These are phyloP conservation scores for Sequoia sempervirens DNA, from an alignment of 75 land plant species.

Conservation along the genomic window DNA sequence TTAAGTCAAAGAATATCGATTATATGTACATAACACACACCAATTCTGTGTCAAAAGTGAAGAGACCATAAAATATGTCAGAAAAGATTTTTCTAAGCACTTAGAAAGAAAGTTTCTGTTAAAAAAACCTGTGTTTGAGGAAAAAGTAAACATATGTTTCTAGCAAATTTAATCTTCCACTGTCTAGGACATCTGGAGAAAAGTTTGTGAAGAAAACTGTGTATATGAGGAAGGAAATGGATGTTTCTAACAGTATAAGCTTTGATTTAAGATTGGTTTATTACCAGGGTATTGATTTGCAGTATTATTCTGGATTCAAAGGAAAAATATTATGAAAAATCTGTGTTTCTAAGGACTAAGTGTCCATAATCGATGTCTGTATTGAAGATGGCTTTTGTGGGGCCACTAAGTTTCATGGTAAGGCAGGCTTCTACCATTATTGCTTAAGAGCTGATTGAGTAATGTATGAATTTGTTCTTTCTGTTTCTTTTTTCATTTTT, in stretches of 20 bases:
- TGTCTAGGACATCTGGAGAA: not conserved
- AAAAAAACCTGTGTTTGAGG: too few species aligned
- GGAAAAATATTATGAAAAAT: too few species aligned
- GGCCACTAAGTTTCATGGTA: not conserved
- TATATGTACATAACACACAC: too few species aligned
- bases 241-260: not conserved
- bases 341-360: not conserved
- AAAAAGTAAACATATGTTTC: too few species aligned
- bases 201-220: not conserved
- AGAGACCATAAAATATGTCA: too few species aligned
- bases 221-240: not conserved
- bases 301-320: too few species aligned
- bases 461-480: not conserved
- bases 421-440: not conserved
- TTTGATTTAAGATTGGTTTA: not conserved
- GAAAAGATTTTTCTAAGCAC: not conserved
- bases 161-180: not conserved
- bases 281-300: too few species aligned
- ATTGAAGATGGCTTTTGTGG: too few species aligned
- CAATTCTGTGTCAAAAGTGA: too few species aligned
- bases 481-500: not conserved
- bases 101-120: too few species aligned
- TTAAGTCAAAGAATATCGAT: too few species aligned
- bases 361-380: not conserved
- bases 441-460: not conserved